Percentiles rank a stretch among this genome's conserved stretches.
Conservation (phyloP, 768 basidiomycete species). For the Pseudohyphozyma bogoriensis region DNA sequence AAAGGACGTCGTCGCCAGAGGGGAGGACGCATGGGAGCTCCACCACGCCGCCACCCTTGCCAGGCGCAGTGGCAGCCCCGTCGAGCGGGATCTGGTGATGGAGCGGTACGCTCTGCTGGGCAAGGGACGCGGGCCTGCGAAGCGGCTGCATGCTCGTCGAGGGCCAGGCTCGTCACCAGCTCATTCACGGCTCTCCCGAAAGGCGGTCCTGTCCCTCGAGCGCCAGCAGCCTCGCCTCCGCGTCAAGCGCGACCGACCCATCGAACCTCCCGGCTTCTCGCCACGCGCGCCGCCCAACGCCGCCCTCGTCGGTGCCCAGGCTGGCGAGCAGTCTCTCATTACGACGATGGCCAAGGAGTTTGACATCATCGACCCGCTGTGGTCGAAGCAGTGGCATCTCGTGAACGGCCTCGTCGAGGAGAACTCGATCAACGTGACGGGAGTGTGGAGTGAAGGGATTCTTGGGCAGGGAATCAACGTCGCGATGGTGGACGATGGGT, state of each 20-base stretch:
- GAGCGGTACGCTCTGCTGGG: conserved; percentile 15
- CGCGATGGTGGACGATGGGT: conserved; percentile 86
- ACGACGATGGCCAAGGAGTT: conserved; percentile 32
- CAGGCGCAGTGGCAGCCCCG: neutral
- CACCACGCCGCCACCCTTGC: neutral
- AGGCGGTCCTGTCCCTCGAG: conserved; percentile 31
- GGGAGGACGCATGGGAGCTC: conserved; percentile 36
- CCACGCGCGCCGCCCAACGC: neutral
- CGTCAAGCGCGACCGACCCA: conserved; percentile 35
- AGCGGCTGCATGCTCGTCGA: too few relatives aligned
- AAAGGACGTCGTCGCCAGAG: neutral
- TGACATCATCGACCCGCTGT: conserved; percentile 71
- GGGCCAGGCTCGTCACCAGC: too few relatives aligned
- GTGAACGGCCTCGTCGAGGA: conserved; percentile 74
- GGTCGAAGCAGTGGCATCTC: conserved; percentile 84
- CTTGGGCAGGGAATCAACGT: conserved; percentile 77
- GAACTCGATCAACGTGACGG: conserved; percentile 74
- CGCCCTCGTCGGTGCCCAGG: neutral
- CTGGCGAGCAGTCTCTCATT: neutral
- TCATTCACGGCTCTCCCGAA: too few relatives aligned
- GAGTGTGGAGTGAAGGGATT: conserved; percentile 81
- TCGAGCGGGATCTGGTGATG: conserved; percentile 28
- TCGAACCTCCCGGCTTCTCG: conserved; percentile 16
- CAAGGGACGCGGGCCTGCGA: neutral
- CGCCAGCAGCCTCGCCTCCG: conserved; percentile 36